Percentiles rank a stretch among this genome's conserved stretches.
phyloP scores from a whole-genome alignment of 2,329 filamentous ascomycete species.

The Colletotrichum theobromicola region DNA sequence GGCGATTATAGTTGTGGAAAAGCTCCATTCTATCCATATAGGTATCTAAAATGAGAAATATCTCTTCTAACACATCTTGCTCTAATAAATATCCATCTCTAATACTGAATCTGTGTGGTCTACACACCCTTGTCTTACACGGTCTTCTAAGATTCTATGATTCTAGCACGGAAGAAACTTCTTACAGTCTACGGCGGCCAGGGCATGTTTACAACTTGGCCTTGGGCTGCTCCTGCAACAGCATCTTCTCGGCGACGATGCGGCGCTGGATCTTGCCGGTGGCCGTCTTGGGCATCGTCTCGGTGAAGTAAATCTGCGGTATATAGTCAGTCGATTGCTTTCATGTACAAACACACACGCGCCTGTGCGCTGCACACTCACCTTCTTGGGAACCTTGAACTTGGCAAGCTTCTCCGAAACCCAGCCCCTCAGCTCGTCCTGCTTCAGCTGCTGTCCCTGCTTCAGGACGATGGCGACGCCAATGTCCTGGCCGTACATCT shows the following conservation, averaged over 20 bases:
- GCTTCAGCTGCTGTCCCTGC: constrained; percentile 59
- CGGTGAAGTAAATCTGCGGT: constrained; percentile 78
- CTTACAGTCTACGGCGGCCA: background rate
- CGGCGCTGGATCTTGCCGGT: constrained; percentile 88
- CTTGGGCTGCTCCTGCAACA: constrained; percentile 66
- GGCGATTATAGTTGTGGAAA: background rate
- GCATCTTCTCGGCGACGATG: constrained; percentile 86
- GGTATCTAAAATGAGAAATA: background rate
- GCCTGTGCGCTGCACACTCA: constrained; percentile 37
- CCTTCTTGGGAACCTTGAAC: constrained; percentile 87
- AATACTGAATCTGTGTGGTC: background rate
- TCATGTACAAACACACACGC: background rate
- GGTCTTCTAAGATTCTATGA: background rate
- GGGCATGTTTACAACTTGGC: constrained; percentile 53
- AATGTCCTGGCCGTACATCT: constrained; percentile 84
- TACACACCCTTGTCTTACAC: background rate
- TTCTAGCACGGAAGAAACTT: background rate
- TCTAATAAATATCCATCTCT: background rate
- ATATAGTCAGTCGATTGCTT: background rate
- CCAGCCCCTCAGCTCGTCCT: constrained; percentile 70
- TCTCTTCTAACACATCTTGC: background rate
- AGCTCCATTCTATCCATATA: constrained; percentile 8
- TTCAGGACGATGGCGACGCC: constrained; percentile 79
- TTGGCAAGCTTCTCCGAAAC: constrained; percentile 74
- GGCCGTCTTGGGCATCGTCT: constrained; percentile 89